These are phyloP conservation scores for Ilex asprella DNA, from an alignment of 257 asterid species.

Conservation along the genomic window DNA sequence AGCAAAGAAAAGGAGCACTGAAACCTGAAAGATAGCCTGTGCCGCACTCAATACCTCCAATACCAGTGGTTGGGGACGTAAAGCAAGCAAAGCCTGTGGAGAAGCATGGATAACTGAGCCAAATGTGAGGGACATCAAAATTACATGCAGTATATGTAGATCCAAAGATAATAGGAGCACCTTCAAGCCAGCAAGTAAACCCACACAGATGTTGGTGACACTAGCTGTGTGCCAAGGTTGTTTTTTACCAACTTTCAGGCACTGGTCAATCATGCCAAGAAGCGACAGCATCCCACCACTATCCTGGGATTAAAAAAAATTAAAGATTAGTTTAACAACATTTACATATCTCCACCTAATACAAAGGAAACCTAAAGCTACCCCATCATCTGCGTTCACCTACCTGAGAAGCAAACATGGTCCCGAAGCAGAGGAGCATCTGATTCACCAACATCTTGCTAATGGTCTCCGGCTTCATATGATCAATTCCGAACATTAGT, in stretches of 20 bases:
- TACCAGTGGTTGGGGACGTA: conserved; percentile 80
- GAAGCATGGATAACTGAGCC: conserved; percentile 17
- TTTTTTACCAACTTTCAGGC: conserved; percentile 81
- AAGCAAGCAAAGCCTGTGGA: conserved; percentile 70
- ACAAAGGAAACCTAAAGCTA: conserved; percentile 16
- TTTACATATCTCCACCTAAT: conserved; percentile 17
- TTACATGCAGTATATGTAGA: conserved; percentile 3
- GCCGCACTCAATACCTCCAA: conserved; percentile 71
- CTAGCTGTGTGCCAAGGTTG: conserved; percentile 83
- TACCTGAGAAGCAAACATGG: conserved; percentile 95
- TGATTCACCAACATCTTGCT: conserved; percentile 96
- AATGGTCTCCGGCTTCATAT: conserved; percentile 81
- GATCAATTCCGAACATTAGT: conserved; percentile 17
- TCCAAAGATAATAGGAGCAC: conserved; percentile 31
- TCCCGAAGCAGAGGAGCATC: conserved; percentile 95
- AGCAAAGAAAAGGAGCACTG: conserved; percentile 15
- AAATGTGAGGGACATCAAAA: conserved; percentile 20
- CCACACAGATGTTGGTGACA: conserved; percentile 92
- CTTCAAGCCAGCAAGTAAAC: conserved; percentile 92
- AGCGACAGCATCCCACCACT: conserved; percentile 82
- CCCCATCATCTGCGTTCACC: conserved; percentile 20
- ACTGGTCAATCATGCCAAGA: conserved; percentile 71
- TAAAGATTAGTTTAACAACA: conserved; percentile 22
- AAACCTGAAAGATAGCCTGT: conserved; percentile 93
- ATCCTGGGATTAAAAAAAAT: conserved; percentile 66